phyloP scores from a whole-genome alignment of 75 land plant species.

The Sequoiadendron giganteum region DNA sequence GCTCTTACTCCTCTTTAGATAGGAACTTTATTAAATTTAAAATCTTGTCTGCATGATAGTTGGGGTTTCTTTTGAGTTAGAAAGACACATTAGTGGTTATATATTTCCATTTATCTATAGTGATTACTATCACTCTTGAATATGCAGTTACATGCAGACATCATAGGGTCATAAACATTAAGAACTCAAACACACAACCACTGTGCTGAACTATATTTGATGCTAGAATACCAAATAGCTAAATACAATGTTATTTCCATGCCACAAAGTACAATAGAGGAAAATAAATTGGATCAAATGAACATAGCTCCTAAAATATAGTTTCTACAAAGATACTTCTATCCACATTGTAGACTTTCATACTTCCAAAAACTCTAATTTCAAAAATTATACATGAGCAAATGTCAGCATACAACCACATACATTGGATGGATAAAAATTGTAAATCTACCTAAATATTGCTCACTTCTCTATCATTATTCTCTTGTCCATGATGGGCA shows the following conservation, averaged over 20 bases:
- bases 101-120: not conserved
- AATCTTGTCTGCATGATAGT: not conserved
- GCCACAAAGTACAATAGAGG: not conserved
- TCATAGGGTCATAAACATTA: not conserved
- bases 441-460: not conserved
- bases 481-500: conserved; percentile 89
- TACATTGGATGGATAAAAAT: not conserved
- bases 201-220: not conserved
- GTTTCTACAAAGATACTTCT: not conserved
- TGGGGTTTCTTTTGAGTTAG: not conserved
- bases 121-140: not conserved
- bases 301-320: not conserved
- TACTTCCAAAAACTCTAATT: not conserved
- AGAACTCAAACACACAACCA: not conserved
- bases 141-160: not conserved
- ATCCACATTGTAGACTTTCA: not conserved
- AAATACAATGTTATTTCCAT: conserved; percentile 1
- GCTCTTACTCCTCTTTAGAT: too few relatives aligned
- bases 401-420: not conserved
- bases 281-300: not conserved
- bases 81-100: not conserved
- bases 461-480: conserved; percentile 50
- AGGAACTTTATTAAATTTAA: too few relatives aligned
- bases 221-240: not conserved
- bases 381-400: not conserved